These are phyloP conservation scores for Annulohypoxylon nitens DNA, from an alignment of 495 filamentous ascomycete genomes.

Conservation along the genomic window DNA sequence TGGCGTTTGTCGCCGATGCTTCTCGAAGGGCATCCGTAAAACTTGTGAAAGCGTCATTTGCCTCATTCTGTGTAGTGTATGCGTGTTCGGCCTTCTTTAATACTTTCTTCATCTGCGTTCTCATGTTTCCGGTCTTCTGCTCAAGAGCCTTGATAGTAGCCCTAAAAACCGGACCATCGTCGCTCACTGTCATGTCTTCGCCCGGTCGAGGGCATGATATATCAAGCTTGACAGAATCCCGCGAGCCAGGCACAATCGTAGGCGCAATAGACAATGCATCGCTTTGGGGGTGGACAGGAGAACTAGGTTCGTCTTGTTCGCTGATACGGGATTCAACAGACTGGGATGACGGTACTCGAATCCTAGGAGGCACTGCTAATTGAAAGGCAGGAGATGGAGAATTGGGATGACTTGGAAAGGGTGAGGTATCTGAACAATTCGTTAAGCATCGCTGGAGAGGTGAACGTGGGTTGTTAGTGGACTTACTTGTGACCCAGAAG, in stretches of 20 bases:
- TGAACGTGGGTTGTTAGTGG: constrained; percentile 24
- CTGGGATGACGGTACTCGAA: constrained; percentile 84
- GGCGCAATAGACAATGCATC: constrained; percentile 57
- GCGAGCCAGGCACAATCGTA: constrained; percentile 46
- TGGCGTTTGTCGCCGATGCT: constrained; percentile 89
- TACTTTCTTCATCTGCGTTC: constrained; percentile 93
- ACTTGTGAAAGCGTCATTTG: constrained; percentile 83
- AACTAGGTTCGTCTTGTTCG: constrained; percentile 74
- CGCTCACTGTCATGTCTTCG: constrained; percentile 86
- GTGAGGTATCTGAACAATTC: constrained; percentile 49
- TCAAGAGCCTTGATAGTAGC: constrained; percentile 97
- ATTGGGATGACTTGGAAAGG: constrained; percentile 58
- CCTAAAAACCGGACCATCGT: constrained; percentile 95
- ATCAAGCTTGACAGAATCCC: constrained; percentile 83
- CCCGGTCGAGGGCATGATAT: constrained; percentile 85
- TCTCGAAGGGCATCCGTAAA: constrained; percentile 93
- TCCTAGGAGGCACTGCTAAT: constrained; percentile 77
- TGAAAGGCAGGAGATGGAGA: constrained; percentile 78
- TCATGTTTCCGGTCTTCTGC: constrained; percentile 96
- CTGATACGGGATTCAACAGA: constrained; percentile 83
- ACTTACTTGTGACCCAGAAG: constrained; percentile 90
- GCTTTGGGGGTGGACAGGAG: constrained; percentile 65
- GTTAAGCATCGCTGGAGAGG: constrained; percentile 52
- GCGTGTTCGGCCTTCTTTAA: constrained; percentile 91
- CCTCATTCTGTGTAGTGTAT: constrained; percentile 79